Evolutionary conservation across 2,329 filamentous ascomycete genomes (phyloP), one percentile per base, ranked within the genome.

Genomic region (Biscogniauxia mediterranea): DNA sequence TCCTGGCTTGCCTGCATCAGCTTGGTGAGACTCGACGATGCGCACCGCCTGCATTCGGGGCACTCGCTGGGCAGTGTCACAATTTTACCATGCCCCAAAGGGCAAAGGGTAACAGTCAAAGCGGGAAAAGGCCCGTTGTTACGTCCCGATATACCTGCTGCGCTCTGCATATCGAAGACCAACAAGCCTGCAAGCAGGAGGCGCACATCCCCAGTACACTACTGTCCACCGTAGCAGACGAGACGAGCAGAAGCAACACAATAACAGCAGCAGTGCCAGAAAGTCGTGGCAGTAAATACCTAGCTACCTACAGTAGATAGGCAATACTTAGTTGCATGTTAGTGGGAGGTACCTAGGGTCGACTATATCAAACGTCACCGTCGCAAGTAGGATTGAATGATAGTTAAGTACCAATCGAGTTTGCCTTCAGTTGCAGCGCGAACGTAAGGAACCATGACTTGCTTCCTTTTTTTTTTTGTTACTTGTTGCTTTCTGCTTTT

Each of bases 41-140:
- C 55, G 56, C 54, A 26, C 49, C 59, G 54, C 56, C 59, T 62
- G 57, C 56, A 62, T 55, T 63, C 15, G 61, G 61, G 59, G 56
- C 56, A 61, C 54, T 55, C 60, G 55, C 58, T 64, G 56, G 60
- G 55, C 55, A 60, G 58, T 57, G 55, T 50, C 50, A 19, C n/a
- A 55, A 52, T 32, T 58, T 54, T 56, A 59, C 60, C 54, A 59
- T 64, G 38, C 61, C 56, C 52, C 46, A 61, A 60, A 57, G 52
- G 61, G 53, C 62, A 65, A 49, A 55, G 61, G 57, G 63, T 59
- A 60, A 64, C 61, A 64, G 57, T 62, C 42, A 63, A 67, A 65
- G 66, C 64, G 61, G 64, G 58, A 68, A 65, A 68, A 64, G 60
- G 66, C 58, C 66, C 64, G 63, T 61, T 66, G 55, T 54, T 52